phyloP scores from a whole-genome alignment of 140 eudicot genomes.

The Senecio squalidus region DNA sequence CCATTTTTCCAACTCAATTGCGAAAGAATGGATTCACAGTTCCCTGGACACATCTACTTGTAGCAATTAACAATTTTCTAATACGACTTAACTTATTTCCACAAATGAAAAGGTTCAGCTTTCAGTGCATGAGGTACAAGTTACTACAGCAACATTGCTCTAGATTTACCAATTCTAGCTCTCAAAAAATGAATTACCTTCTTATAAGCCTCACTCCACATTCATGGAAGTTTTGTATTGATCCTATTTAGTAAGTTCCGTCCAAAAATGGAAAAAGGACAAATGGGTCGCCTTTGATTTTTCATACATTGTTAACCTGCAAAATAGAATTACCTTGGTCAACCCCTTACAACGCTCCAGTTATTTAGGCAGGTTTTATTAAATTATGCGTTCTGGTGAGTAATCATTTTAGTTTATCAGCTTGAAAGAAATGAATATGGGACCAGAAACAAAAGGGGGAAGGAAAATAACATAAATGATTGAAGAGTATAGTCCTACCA shows the following conservation, averaged over 20 bases:
- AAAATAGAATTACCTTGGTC: constrained; percentile 4
- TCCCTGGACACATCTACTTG: neutral
- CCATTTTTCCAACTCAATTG: neutral
- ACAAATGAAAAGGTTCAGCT: constrained; percentile 9
- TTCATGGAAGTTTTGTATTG: constrained; percentile 23
- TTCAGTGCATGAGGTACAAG: constrained; percentile 22
- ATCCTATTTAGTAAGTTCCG: constrained; percentile 20
- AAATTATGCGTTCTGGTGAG: neutral
- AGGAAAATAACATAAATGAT: neutral
- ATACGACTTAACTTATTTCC: no score
- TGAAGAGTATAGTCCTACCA: neutral
- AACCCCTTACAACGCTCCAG: neutral
- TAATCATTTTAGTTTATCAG: neutral
- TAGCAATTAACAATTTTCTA: no score
- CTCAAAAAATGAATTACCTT: constrained; percentile 15
- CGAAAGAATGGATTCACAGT: neutral
- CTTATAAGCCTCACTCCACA: constrained; percentile 29
- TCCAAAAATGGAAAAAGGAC: constrained; percentile 25
- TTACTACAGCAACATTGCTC: constrained; percentile 17
- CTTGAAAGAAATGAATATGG: neutral
- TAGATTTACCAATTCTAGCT: constrained; percentile 14
- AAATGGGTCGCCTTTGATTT: constrained; percentile 13
- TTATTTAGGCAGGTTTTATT: neutral
- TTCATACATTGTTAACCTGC: constrained; percentile 22
- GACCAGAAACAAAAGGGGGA: neutral